These are phyloP conservation scores for Neoboletus brunneissimus DNA, from an alignment of 768 basidiomycete genomes.

Conservation along the genomic window DNA sequence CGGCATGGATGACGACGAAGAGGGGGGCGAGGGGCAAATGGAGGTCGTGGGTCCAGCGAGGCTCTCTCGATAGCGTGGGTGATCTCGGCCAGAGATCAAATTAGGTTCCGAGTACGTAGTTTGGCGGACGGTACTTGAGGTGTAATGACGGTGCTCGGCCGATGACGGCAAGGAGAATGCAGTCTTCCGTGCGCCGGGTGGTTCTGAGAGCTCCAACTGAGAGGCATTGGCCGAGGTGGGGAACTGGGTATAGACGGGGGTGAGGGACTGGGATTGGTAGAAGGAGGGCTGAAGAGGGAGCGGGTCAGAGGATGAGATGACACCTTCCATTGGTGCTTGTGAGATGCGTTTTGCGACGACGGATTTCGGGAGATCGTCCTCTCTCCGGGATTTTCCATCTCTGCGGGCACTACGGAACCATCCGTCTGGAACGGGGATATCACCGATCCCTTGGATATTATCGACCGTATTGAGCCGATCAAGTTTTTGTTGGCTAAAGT, in stretches of 20 bases:
- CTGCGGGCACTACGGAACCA: slow-evolving; percentile 78
- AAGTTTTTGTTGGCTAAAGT: slow-evolving; percentile 77
- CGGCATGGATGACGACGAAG: slow-evolving; percentile 40
- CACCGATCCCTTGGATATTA: slow-evolving; percentile 61
- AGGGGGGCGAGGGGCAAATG: slow-evolving; percentile 32
- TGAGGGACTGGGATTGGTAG: slow-evolving; percentile 21
- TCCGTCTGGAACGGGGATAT: slow-evolving; percentile 67
- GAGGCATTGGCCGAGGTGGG: slow-evolving; percentile 31
- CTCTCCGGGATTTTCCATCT: slow-evolving; percentile 48
- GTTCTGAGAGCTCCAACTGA: slow-evolving; percentile 26
- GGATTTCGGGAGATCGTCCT: slow-evolving; percentile 45
- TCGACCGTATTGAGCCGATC: slow-evolving; percentile 72
- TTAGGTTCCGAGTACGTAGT: slow-evolving; percentile 35
- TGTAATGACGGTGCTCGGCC: slow-evolving; percentile 23
- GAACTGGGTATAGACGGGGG: slow-evolving; percentile 31
- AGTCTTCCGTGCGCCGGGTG: slow-evolving; percentile 21
- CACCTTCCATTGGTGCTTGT: slow-evolving; percentile 32
- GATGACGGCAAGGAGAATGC: slow-evolving; percentile 33
- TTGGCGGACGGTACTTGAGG: slow-evolving; percentile 23
- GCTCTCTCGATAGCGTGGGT: slow-evolving; percentile 22
- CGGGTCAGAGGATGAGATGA: slow-evolving; percentile 21
- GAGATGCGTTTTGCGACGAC: slow-evolving; percentile 40
- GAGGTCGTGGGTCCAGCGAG: slow-evolving; percentile 22
- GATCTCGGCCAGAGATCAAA: slow-evolving; percentile 17
- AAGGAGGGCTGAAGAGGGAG: slow-evolving; percentile 18